Evolutionary conservation across 768 basidiomycete genomes (phyloP), one percentile per base, ranked within the genome.

Genomic region (Amanita thiersii): DNA sequence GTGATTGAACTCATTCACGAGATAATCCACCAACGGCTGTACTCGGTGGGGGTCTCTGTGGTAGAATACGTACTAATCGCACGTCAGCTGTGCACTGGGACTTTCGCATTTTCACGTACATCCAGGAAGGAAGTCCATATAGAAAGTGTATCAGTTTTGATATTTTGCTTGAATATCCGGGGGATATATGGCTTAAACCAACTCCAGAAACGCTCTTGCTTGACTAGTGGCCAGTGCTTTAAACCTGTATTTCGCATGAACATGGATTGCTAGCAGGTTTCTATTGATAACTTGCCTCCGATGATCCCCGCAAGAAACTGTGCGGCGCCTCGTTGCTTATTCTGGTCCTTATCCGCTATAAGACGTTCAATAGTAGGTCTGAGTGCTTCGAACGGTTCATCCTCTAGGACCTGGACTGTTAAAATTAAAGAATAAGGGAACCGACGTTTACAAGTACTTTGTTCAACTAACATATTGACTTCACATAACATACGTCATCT

Each of bases 281-380:
- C 20, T 21, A 24, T 15, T 12, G 1, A 29, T 19, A 31, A 18
- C 55, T 38, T 52, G 74, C 81, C 83, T 47, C 73, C 71, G 17
- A 86, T 57, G n/a, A 85, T 46, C 18, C 84, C 84, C 2, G 84
- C 86, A 5, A 91, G 56, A 39, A 92, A 67, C 58, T 96, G 91
- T 3, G 88, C 88, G 6, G 86, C 81, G 2, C 86, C 89, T 21
- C 91, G 71, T 55, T 89, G 89, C 62, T 90, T 88, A 61, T 93
- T 84, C 46, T 87, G 81, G 48, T 86, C 79, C 47, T 81, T 76
- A 52, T 86, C 74, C 6, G 60, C 57, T 14, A 90, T 62, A n/a
- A 86, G 60, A 23, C 68, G 68, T 41, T 82, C 79, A 26, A 89
- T 54, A 1, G 75, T 70, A 0, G 79, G 79, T 45, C 65, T 71